Evolutionary conservation across 164 flowering plant species (phyloP), one percentile per base, ranked within the genome.

Genomic region (Cinnamomum chago): DNA sequence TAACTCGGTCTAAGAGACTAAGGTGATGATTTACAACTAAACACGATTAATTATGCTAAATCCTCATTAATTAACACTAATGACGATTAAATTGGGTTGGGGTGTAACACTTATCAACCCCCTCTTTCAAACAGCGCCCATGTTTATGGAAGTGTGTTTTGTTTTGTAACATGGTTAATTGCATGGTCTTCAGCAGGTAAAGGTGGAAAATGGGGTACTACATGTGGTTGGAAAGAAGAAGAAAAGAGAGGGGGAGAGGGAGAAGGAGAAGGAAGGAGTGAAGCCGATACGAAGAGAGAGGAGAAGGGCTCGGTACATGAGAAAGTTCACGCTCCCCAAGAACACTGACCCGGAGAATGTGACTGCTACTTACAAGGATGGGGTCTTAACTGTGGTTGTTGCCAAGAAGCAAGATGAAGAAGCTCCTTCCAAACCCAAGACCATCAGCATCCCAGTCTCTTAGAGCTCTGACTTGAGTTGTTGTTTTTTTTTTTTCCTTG

Each of bases 201-300:
- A 74, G 75, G 80, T 80, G 50, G 80, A 80, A 71, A 77, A 80
- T 68, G 82, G 82, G 64, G 27, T 77, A 0, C 73, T 77, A 14
- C 77, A 80, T 28, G 73, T 77, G 30, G 25, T 70, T 5, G 77
- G 80, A 24, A 77, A 80, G 70, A 74, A 67, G 70, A 71, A 70
- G n/a, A n/a, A n/a, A n/a, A n/a, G n/a, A n/a, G n/a, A n/a, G n/a
- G n/a, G n/a, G n/a, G n/a, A n/a, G n/a, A n/a, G n/a, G n/a, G n/a
- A n/a, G n/a, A n/a, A n/a, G n/a, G n/a, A n/a, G n/a, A n/a, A n/a
- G n/a, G n/a, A n/a, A n/a, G n/a, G n/a, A n/a, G n/a, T n/a, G n/a
- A n/a, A n/a, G n/a, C n/a, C n/a, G n/a, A n/a, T n/a, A n/a, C n/a
- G n/a, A n/a, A n/a, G n/a, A n/a, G n/a, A n/a, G n/a, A n/a, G n/a